Base-by-base conservation (phyloP, 495 filamentous ascomycete genomes). In the Cladorrhinum samala region DNA sequence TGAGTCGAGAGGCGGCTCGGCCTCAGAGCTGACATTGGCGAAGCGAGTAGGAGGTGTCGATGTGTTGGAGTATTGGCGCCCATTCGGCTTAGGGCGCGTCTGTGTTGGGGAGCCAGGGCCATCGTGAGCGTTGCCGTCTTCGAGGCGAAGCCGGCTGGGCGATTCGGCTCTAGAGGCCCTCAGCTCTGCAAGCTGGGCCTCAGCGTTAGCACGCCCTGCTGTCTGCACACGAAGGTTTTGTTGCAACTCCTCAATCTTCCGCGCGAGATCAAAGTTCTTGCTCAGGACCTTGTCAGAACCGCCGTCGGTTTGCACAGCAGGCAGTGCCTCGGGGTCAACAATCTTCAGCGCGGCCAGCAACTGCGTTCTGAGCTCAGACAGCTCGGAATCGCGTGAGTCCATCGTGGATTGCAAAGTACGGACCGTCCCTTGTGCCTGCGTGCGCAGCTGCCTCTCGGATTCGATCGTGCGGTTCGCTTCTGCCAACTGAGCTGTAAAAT, bases 401-500 rank as follows among this genome's bases (percentile, higher is more conserved):
- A 97, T 73, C 3, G 87, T 78, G 2, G 73, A 68, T 62, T 96
- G 91, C 45, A 93, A 76, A 40, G 88, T 86, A 46, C 89, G 84
- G 3, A 85, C 87, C 46, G 92, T 96, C 3, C 84, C 76, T 62
- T 97, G 91, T 8, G 91, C 87, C 66, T 96, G 93, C 9, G 73
- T 78, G 19, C 88, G 84, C 37, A 96, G 75, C 65, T 96, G 93
- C 49, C 84, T 77, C 67, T 98, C 93, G 17, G 89, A 91, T 59
- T 97, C 93, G 13, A 98, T 79, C 49, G 82, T 91, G 21, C 93
- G 79, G 59, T 95, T 96, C 5, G 81, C 82, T 67, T 98, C 93
- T 0, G 89, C 88, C 3, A 98, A 72, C 63, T 98, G 92, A 27
- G 87, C 80, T 11, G 83, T 88, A 23, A 85, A 78, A 20, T 80